Percentiles rank a stretch among this genome's conserved stretches.
Evolutionary conservation across 306 rosid genomes (phyloP).

Genomic region (Prunus fruticosa): DNA sequence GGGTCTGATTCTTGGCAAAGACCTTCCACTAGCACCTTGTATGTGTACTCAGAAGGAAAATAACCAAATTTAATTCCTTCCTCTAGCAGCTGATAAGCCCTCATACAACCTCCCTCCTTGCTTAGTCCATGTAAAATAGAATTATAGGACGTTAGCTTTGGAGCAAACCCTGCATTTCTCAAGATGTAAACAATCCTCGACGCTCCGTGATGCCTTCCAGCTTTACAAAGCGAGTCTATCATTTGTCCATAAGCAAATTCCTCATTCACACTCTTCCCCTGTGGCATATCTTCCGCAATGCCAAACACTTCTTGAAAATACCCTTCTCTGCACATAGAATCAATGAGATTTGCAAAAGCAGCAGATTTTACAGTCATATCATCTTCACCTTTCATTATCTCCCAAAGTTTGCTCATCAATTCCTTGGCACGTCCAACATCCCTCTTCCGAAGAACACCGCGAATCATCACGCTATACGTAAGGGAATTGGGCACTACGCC

Average conservation of each 20-base stretch:
- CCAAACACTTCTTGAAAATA: constrained; percentile 56
- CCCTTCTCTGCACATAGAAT: constrained; percentile 64
- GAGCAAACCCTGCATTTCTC: constrained; percentile 64
- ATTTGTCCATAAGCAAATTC: constrained; percentile 61
- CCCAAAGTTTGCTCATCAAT: constrained; percentile 58
- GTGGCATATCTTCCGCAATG: constrained; percentile 68
- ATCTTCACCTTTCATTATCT: constrained; percentile 49
- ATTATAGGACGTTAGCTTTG: constrained; percentile 54
- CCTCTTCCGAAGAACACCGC: constrained; percentile 50
- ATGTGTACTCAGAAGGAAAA: constrained; percentile 58
- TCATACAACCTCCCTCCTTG: constrained; percentile 74
- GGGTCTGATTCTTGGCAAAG: constrained; percentile 51
- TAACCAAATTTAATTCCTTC: constrained; percentile 69
- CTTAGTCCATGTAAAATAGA: constrained; percentile 71
- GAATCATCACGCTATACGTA: constrained; percentile 51
- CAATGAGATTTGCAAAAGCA: constrained; percentile 61
- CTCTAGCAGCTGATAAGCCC: constrained; percentile 73
- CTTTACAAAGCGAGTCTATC: constrained; percentile 87
- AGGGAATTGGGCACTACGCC: constrained; percentile 54
- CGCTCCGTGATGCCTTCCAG: constrained; percentile 62
- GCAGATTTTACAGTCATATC: constrained; percentile 47
- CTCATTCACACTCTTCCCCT: constrained; percentile 41
- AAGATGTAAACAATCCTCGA: constrained; percentile 71
- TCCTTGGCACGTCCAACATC: constrained; percentile 52
- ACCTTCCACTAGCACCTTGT: constrained; percentile 61